These are phyloP conservation scores for Epichloe uncinata DNA, from an alignment of 2,329 filamentous ascomycete species.

Conservation along the genomic window DNA sequence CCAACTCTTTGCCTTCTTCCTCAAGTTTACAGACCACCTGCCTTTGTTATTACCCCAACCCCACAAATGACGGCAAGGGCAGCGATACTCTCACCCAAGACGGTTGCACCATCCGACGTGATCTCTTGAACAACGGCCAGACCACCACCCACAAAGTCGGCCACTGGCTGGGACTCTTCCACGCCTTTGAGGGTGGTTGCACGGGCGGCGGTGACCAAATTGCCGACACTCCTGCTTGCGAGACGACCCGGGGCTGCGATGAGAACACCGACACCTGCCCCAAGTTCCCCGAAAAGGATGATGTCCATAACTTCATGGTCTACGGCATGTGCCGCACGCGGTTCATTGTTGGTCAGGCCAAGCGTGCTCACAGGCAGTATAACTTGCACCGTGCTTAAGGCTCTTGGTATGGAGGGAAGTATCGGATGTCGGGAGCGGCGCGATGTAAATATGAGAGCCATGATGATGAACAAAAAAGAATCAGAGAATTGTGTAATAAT, in stretches of 20 bases:
- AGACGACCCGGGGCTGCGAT: conserved; percentile 18
- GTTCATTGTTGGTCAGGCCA: conserved; percentile 1
- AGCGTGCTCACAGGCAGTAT: background rate
- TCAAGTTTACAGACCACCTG: background rate
- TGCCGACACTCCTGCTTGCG: conserved; percentile 24
- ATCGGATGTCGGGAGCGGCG: background rate
- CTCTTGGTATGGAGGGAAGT: too few relatives aligned
- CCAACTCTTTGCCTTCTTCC: conserved; percentile 7
- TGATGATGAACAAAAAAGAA: background rate
- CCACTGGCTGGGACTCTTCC: conserved; percentile 31
- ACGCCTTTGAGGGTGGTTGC: conserved; percentile 27
- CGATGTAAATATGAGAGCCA: background rate
- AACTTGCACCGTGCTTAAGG: background rate
- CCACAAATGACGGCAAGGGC: background rate
- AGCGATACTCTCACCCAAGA: conserved; percentile 12
- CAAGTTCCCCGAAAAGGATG: conserved; percentile 11
- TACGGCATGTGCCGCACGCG: conserved; percentile 5
- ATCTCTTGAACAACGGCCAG: conserved; percentile 10
- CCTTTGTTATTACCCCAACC: background rate
- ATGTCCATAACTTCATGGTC: conserved; percentile 18
- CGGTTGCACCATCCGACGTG: conserved; percentile 10
- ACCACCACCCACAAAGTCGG: conserved; percentile 25
- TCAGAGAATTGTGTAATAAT: background rate
- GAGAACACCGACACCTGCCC: conserved; percentile 16
- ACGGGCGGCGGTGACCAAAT: conserved; percentile 21